Percentiles rank a stretch among this genome's conserved stretches.
Evolutionary conservation across 495 filamentous ascomycete species (phyloP).

Genomic region (Podospora tetraspora): DNA sequence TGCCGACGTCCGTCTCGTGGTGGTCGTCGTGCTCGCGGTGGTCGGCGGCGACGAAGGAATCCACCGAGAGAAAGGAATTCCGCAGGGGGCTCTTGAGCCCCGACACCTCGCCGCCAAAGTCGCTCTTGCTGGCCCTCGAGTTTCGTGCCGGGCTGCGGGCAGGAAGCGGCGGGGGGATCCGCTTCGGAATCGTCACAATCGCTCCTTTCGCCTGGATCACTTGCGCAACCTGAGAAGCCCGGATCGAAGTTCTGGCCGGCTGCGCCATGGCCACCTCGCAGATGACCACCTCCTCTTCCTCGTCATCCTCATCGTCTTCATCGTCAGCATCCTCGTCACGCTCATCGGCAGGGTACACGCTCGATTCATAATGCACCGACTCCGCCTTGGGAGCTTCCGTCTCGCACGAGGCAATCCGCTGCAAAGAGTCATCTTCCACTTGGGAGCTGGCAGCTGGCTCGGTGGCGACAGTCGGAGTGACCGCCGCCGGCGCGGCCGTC

Average conservation of each 20-base stretch:
- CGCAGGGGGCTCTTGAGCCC: constrained; percentile 29
- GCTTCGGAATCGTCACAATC: constrained; percentile 68
- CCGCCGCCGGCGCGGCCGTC: constrained; percentile 2
- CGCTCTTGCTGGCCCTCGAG: constrained; percentile 38
- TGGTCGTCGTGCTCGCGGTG: constrained; percentile 4
- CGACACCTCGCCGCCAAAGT: constrained; percentile 29
- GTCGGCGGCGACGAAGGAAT: constrained; percentile 12
- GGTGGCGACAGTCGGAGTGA: not conserved
- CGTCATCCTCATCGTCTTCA: constrained; percentile 44
- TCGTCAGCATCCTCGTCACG: constrained; percentile 36
- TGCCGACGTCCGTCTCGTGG: constrained; percentile 4
- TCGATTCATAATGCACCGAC: not conserved
- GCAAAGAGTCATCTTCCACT: not conserved
- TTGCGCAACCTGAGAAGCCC: constrained; percentile 39
- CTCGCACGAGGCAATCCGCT: not conserved
- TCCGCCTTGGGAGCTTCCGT: constrained; percentile 1
- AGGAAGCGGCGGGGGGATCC: constrained; percentile 60
- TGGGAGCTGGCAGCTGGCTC: constrained; percentile 8
- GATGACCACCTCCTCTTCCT: constrained; percentile 48
- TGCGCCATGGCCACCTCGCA: constrained; percentile 47
- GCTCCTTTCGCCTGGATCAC: constrained; percentile 50
- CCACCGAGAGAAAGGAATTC: constrained; percentile 27
- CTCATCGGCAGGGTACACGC: constrained; percentile 20
- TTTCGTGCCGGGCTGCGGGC: constrained; percentile 51
- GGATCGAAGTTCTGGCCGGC: constrained; percentile 47